Evolutionary conservation across 73 alveolate species (phyloP).

Genomic region (Tetrahymena malaccensis): DNA sequence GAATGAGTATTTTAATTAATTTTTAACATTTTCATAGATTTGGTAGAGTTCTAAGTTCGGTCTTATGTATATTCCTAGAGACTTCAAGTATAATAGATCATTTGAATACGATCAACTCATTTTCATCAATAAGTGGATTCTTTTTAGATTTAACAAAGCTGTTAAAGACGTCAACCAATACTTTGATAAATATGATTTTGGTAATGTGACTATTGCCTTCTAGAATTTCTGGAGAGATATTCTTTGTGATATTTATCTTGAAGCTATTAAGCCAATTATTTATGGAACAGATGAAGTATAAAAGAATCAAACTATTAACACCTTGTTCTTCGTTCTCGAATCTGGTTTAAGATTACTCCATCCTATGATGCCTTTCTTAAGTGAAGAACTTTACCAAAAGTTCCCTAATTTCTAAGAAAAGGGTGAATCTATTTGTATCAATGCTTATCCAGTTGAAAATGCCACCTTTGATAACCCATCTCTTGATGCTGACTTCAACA

Average conservation of each 20-base stretch:
- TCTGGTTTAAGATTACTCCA: constrained; percentile 77
- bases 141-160: constrained; percentile 60
- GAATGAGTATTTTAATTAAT: not conserved
- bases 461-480: constrained; percentile 50
- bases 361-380: constrained; percentile 93
- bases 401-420: constrained; percentile 68
- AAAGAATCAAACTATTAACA: constrained; percentile 71
- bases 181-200: constrained; percentile 76
- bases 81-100: constrained; percentile 53
- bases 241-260: constrained; percentile 84
- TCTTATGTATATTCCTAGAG: constrained; percentile 60
- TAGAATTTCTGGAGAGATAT: constrained; percentile 84
- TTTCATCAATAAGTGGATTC: constrained; percentile 86
- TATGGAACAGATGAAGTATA: constrained; percentile 50
- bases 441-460: constrained; percentile 67
- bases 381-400: constrained; percentile 96
- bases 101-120: constrained; percentile 58
- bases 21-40: not conserved
- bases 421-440: constrained; percentile 69
- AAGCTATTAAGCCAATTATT: constrained; percentile 79
- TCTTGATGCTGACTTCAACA: constrained; percentile 32
- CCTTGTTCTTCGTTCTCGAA: constrained; percentile 73
- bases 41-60: constrained; percentile 91
- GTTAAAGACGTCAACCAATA: constrained; percentile 47
- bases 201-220: constrained; percentile 74